Conservation (phyloP, 495 filamentous ascomycete species). For the Neurospora sp. region DNA sequence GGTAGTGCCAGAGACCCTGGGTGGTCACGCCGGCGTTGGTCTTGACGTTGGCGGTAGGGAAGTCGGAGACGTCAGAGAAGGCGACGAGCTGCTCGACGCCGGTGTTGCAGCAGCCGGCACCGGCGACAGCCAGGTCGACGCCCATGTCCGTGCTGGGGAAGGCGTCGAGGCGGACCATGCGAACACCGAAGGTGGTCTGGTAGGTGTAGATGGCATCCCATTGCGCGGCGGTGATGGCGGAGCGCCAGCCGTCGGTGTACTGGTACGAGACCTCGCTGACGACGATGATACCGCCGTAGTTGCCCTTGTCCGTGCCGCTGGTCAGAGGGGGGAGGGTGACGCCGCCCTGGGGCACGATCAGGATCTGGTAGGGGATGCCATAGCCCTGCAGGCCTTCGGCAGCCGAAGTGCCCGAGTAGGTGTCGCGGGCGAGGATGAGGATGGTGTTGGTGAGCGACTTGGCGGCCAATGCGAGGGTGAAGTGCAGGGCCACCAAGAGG, state of each 20-base stretch:
- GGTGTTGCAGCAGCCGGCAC: constrained; percentile 28
- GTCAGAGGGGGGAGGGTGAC: constrained; percentile 42
- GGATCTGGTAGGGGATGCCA: constrained; percentile 47
- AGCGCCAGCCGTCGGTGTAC: constrained; percentile 37
- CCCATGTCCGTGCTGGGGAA: constrained; percentile 46
- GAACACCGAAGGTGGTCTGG: constrained; percentile 46
- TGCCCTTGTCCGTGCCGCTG: constrained; percentile 31
- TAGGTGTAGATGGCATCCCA: constrained; percentile 49
- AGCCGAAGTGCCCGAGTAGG: constrained; percentile 34
- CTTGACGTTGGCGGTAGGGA: constrained; percentile 41
- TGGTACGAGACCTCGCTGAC: constrained; percentile 48
- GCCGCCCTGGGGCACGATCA: constrained; percentile 44
- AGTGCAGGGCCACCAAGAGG: background rate
- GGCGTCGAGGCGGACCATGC: constrained; percentile 52
- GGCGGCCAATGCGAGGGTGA: constrained; percentile 5
- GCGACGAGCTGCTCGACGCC: constrained; percentile 43
- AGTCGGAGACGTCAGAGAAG: constrained; percentile 37
- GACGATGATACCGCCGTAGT: constrained; percentile 49
- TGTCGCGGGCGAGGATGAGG: constrained; percentile 47
- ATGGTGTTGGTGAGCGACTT: constrained; percentile 33
- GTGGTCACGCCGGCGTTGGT: constrained; percentile 19
- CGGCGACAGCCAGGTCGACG: constrained; percentile 7
- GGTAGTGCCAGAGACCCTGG: constrained; percentile 47
- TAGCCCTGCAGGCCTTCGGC: constrained; percentile 48
- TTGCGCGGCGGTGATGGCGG: constrained; percentile 46